Base-by-base conservation (phyloP, 2,329 filamentous ascomycete species). In the Fusarium guadeloupense region DNA sequence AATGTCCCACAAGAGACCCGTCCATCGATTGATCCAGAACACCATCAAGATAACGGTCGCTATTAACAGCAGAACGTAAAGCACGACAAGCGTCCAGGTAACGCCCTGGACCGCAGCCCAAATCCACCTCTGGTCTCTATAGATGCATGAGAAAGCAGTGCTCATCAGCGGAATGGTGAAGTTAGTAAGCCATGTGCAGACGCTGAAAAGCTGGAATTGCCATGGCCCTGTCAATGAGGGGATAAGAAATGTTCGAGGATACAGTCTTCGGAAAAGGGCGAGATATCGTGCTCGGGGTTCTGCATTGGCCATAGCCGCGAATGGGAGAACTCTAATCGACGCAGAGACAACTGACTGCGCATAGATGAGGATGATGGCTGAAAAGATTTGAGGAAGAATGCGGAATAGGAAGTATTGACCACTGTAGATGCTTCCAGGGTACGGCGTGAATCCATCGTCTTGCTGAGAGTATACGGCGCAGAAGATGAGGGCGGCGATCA, bases 1-100 rank as follows among this genome's bases (percentile, higher is more conserved):
- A 3, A 92, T 85, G 71, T 97, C 92, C 93, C 93, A 97, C 70
- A 89, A 84, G 59, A 97, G 79, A 1, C 93, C 93, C 0, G 92
- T 96, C 67, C 81, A 83, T 25, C 84, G 81, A 19, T 81, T 76
- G 48, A 83, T 78, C 77, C 93, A 91, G 61, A 86, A 89, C n/a
- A 86, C 62, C 60, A 89, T 77, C 9, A 93, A 72, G 14, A 72
- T 54, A 25, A 57, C 62, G 2, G 86, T 74, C 2, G 88, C 85
- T 7, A 85, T 65, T 3, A 89, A 69, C 40, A 94, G 76, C 5
- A 92, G 74, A 28, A 89, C 75, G 75, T 97, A 97, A 1, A 96
- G 75, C 1, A 79, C 87, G 25, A 95, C 85, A 21, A 93, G 79
- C 0, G 88, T 85, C 92, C 93, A 97, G 21, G 90, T 87, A 19